Conservation (phyloP, 306 rosid genomes). For the Castanea crenata region DNA sequence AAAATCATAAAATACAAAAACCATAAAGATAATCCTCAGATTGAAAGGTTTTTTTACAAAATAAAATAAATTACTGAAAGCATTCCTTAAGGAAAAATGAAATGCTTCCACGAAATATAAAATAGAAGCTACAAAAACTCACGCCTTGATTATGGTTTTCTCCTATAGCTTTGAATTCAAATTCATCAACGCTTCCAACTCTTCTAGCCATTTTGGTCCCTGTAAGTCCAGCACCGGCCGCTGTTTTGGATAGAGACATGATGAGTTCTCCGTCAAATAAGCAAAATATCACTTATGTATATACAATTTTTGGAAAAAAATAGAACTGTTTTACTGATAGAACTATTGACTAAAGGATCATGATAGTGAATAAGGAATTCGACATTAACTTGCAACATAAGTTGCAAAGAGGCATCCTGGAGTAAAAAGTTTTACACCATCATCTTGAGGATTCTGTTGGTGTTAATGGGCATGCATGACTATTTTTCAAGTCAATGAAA, state of each 20-base stretch:
- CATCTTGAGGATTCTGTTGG: conserved; percentile 7
- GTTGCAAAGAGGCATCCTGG: no score
- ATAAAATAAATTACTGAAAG: background rate
- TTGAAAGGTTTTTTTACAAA: background rate
- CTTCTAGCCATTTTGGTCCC: conserved; percentile 69
- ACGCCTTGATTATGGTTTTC: conserved; percentile 59
- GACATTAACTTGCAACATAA: no score
- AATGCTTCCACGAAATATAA: conserved; percentile 2
- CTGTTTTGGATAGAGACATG: no score
- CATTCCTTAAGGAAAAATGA: background rate
- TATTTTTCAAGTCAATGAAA: conserved; percentile 8
- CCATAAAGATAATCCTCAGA: background rate
- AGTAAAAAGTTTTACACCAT: no score
- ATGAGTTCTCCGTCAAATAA: no score
- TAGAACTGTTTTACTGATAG: no score
- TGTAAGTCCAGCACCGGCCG: no score
- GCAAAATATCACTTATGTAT: no score
- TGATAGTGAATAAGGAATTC: no score
- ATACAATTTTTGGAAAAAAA: no score
- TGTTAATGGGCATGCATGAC: conserved; percentile 10
- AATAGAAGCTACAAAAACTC: conserved; percentile 18
- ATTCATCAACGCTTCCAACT: conserved; percentile 48
- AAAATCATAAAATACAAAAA: conserved; percentile 14
- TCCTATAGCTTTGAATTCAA: conserved; percentile 52
- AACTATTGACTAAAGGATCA: no score